A percentile compares a stretch with the other conserved stretches of the same genome.
Conservation (phyloP, 805 yeast species). For the Scheffersomyces coipomensis region DNA sequence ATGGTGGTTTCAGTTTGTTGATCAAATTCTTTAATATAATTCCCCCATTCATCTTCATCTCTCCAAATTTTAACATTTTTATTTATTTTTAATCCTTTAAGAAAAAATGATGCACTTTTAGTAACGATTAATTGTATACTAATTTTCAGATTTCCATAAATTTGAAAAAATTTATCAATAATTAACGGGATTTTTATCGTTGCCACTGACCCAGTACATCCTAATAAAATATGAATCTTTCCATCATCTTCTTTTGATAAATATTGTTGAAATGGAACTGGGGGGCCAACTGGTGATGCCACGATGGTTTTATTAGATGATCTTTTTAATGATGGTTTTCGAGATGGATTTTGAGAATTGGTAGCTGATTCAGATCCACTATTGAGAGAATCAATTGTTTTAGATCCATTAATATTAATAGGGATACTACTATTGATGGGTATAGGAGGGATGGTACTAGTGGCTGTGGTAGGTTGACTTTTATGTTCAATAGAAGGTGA, state of each 20-base stretch:
- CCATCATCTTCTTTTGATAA: constrained; percentile 74
- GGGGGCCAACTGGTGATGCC: constrained; percentile 58
- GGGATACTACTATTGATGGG: constrained; percentile 7
- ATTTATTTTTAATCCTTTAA: constrained; percentile 57
- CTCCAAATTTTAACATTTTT: constrained; percentile 84
- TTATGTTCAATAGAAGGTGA: constrained; percentile 1
- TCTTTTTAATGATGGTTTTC: constrained; percentile 27
- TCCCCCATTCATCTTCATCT: constrained; percentile 90
- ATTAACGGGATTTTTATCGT: constrained; percentile 90
- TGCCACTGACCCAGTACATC: constrained; percentile 96
- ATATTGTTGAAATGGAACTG: constrained; percentile 73
- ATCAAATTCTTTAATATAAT: constrained; percentile 13
- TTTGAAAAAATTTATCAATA: constrained; percentile 79
- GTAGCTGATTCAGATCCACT: constrained; percentile 2
- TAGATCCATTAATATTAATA: constrained; percentile 9
- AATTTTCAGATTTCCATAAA: constrained; percentile 66
- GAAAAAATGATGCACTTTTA: constrained; percentile 71
- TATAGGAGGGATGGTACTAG: constrained; percentile 5
- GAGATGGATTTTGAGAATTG: constrained; percentile 9
- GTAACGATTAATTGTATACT: constrained; percentile 86
- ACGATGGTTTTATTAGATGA: constrained; percentile 54
- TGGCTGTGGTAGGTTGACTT: background rate
- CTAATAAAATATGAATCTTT: constrained; percentile 83
- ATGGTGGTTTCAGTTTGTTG: constrained; percentile 21
- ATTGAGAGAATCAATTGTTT: constrained; percentile 18